These are phyloP conservation scores for Paraurostyla sp. DNA, from an alignment of 73 alveolate species.

Conservation along the genomic window DNA sequence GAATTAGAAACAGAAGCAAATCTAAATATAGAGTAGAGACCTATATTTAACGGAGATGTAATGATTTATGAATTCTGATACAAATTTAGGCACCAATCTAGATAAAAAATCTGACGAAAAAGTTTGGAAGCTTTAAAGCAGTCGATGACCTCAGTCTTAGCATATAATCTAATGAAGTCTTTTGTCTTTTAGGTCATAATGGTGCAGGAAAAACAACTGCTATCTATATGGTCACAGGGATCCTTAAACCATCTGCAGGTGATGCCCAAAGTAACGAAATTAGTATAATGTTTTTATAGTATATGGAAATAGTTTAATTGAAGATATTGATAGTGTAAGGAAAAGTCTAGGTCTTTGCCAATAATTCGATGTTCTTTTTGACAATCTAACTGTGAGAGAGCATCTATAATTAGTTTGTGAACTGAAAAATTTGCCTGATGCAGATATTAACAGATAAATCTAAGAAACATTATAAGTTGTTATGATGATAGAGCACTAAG, in stretches of 20 bases:
- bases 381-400: slow-evolving; percentile 71
- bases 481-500: slow-evolving; percentile 48
- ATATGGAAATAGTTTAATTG: slow-evolving; percentile 64
- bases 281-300: too few species aligned
- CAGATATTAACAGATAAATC: not conserved
- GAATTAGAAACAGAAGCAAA: not conserved
- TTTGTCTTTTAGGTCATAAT: slow-evolving; percentile 79
- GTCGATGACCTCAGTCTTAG: slow-evolving; percentile 70
- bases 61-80: slow-evolving; percentile 58
- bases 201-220: slow-evolving; percentile 88
- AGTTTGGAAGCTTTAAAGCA: slow-evolving; percentile 66
- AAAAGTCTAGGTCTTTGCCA: slow-evolving; percentile 77
- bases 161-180: slow-evolving; percentile 70
- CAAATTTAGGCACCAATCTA: slow-evolving; percentile 55
- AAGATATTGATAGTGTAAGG: slow-evolving; percentile 69
- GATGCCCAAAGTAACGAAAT: slow-evolving; percentile 69
- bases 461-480: slow-evolving; percentile 14
- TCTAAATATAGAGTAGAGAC: slow-evolving; percentile 35
- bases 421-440: slow-evolving; percentile 33
- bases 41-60: slow-evolving; percentile 70
- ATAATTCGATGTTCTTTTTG: slow-evolving; percentile 78
- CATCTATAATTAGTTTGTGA: slow-evolving; percentile 60
- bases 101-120: slow-evolving; percentile 65
- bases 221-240: slow-evolving; percentile 76
- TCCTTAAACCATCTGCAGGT: slow-evolving; percentile 76